Evolutionary conservation across 805 yeast genomes (phyloP).

Genomic region (Teunomyces tritomae): DNA sequence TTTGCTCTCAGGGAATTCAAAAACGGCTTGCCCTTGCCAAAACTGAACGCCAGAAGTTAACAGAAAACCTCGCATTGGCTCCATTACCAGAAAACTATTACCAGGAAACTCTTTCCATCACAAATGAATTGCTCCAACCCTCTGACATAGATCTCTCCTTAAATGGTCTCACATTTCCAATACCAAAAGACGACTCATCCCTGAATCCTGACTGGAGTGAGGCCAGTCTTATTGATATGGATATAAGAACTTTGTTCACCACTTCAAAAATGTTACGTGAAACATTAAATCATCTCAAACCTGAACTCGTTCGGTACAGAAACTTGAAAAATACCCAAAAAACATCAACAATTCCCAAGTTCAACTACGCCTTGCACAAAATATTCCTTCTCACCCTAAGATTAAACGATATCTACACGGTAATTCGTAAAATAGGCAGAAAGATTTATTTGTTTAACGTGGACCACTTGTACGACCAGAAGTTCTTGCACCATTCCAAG

Average conservation of each 20-base stretch:
- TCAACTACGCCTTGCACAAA: conserved; percentile 46
- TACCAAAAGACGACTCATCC: conserved; percentile 15
- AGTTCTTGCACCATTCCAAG: conserved; percentile 27
- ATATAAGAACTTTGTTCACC: conserved; percentile 29
- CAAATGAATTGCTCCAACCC: conserved; percentile 16
- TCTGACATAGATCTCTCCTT: conserved; percentile 27
- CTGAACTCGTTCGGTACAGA: conserved; percentile 16
- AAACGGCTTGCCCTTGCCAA: conserved; percentile 31
- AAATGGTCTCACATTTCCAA: conserved; percentile 14
- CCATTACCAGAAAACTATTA: conserved; percentile 9
- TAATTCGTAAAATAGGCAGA: conserved; percentile 47
- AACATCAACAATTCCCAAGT: conserved; percentile 23
- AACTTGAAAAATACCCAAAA: conserved; percentile 14
- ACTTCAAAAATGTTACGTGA: conserved; percentile 24
- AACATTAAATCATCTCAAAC: conserved; percentile 25
- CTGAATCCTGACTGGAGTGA: conserved; percentile 17
- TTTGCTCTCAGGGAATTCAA: conserved; percentile 36
- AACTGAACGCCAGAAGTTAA: conserved; percentile 16
- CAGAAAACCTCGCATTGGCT: background rate
- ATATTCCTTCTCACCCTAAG: conserved; percentile 44
- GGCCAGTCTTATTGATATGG: conserved; percentile 37
- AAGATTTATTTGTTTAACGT: conserved; percentile 45
- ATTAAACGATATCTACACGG: conserved; percentile 49
- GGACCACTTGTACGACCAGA: conserved; percentile 42
- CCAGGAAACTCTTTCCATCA: conserved; percentile 18